Conservation (phyloP, 495 filamentous ascomycete species). For the Annulohypoxylon nitens region DNA sequence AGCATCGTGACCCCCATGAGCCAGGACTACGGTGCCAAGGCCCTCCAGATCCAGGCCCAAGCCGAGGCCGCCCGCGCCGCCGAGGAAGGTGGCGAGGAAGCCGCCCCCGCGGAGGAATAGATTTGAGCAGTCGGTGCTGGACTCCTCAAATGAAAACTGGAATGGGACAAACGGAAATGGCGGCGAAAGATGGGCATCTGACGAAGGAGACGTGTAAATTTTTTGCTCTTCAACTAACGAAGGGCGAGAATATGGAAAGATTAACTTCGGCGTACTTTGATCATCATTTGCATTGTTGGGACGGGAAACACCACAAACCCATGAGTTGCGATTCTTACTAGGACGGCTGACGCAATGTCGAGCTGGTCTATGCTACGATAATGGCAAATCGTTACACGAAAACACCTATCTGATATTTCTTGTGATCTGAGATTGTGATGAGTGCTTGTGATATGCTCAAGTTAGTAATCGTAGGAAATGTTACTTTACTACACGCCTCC, state of each 20-base stretch:
- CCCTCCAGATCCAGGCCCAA: conserved; percentile 80
- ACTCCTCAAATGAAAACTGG: conserved; percentile 43
- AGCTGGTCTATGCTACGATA: conserved; percentile 41
- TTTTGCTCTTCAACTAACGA: conserved; percentile 17
- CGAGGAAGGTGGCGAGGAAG: conserved; percentile 70
- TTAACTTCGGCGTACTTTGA: conserved; percentile 51
- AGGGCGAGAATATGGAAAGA: conserved; percentile 25
- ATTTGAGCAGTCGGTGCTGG: conserved; percentile 54
- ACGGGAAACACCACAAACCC: conserved; percentile 41
- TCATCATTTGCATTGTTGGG: conserved; percentile 51
- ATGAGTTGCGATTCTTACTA: conserved; percentile 33
- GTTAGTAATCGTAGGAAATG: not conserved
- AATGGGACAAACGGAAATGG: conserved; percentile 15
- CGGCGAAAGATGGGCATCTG: conserved; percentile 26
- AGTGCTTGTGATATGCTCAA: not conserved
- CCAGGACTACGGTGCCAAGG: conserved; percentile 99
- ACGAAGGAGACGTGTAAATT: conserved; percentile 19
- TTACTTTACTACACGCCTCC: too few species aligned
- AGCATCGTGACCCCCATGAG: conserved; percentile 91
- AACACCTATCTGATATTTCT: not conserved
- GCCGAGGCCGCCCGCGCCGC: conserved; percentile 75
- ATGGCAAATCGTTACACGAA: conserved; percentile 45
- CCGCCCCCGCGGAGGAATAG: conserved; percentile 63
- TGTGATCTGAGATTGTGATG: not conserved
- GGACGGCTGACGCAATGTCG: conserved; percentile 30